Conservation (phyloP, 177 flowering plant species). For the Vitis hybrid region DNA sequence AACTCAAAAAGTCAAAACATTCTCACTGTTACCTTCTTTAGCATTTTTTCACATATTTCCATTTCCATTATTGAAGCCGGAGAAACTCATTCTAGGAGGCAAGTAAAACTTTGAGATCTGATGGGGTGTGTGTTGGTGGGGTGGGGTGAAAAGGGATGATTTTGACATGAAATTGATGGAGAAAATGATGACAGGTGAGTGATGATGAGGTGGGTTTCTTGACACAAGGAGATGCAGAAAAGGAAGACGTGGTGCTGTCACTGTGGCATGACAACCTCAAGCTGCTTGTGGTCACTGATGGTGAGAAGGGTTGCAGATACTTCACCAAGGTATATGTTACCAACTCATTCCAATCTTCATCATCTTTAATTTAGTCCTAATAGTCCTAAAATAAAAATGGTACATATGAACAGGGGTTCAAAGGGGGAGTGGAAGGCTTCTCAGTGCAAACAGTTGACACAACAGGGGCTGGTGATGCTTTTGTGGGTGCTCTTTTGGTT, state of each 20-base stretch:
- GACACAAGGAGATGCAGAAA: conserved; percentile 43
- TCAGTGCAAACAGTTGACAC: conserved; percentile 68
- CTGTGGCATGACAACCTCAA: conserved; percentile 62
- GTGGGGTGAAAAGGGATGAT: too few relatives aligned
- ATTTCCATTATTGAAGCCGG: not conserved
- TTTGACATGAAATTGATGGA: too few relatives aligned
- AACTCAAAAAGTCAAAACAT: too few relatives aligned
- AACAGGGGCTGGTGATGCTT: conserved; percentile 88
- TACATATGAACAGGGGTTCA: conserved; percentile 41
- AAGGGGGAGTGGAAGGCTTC: conserved; percentile 53
- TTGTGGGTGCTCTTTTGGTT: conserved; percentile 62
- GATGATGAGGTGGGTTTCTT: conserved; percentile 71
- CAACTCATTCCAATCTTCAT: not conserved
- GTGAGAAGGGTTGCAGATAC: conserved; percentile 78
- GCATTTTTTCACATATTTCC: not conserved
- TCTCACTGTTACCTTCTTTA: too few relatives aligned
- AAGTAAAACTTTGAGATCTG: too few relatives aligned
- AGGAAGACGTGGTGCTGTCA: conserved; percentile 53
- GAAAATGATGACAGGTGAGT: conserved; percentile 35
- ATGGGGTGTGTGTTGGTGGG: too few relatives aligned
- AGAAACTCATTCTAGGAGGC: too few relatives aligned
- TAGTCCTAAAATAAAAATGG: not conserved
- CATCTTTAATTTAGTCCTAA: too few relatives aligned
- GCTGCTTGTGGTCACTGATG: conserved; percentile 72
- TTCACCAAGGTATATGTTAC: conserved; percentile 53